Evolutionary conservation across 352 stramenopile genomes (phyloP), one percentile per base, ranked within the genome.

Genomic region (Globisporangium viniferum): DNA sequence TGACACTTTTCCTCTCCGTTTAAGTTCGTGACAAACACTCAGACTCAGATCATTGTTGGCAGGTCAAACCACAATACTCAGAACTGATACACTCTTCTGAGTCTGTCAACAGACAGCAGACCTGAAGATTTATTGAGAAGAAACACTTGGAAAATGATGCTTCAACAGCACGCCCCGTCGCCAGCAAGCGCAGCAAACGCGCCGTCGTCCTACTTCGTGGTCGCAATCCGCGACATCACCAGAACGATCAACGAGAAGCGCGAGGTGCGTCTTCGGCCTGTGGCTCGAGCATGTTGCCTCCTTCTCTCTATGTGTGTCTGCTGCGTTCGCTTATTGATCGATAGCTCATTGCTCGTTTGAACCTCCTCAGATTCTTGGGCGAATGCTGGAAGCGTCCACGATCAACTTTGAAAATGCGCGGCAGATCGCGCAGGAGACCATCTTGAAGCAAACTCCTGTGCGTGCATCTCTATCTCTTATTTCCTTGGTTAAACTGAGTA

Each of bases 161-260:
- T 20, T 12, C 27, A 58, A 35, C 58, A 56, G 39, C 48, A 49
- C 41, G 15, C 41, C 15, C 15, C 41, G 41, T 49, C 41, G 41
- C 41, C 41, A 7, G n/a, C 41, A n/a, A 18, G 24, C 44, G 18
- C 51, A 41, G 54, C 27, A 15, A 24, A 9, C 41, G 15, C 41
- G 41, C 36, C 36, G 22, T 63, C 72, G 61, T 33, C 31, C 31
- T 92, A 92, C 68, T 82, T 77, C 54, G 71, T 69, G 36, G 54
- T 68, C 22, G 84, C 84, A 69, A 82, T 80, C 57, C 79, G 80
- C 27, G 81, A 93, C 44, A 80, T 93, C 57, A 74, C 67, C 57
- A 77, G 79, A 69, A 91, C 85, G 2, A 90, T 93, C 67, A 70
- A 73, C 31, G 85, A 93, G 67, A 93, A 93, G 68, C 85, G 80